Conservation (phyloP, 2,329 filamentous ascomycete genomes). For the Hypoxylon sp. region DNA sequence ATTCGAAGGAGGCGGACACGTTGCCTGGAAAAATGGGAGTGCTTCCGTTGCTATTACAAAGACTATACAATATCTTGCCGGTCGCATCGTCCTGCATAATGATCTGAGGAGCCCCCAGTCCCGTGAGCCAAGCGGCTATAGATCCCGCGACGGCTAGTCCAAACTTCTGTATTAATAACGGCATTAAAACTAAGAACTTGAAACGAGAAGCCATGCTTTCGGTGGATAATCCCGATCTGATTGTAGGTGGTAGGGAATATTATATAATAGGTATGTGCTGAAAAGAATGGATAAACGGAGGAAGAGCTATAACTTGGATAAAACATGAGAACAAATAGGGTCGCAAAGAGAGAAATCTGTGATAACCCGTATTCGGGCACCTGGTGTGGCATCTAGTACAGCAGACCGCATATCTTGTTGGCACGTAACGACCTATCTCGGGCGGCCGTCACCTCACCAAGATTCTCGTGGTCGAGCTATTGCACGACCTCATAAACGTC, state of each 20-base stretch:
- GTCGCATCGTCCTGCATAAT: slow-evolving; percentile 43
- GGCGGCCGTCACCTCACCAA: not conserved
- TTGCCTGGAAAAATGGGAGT: slow-evolving; percentile 36
- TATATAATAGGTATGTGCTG: not conserved
- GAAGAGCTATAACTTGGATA: not conserved
- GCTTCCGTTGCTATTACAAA: slow-evolving; percentile 39
- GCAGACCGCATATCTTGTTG: not conserved
- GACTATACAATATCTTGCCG: slow-evolving; percentile 40
- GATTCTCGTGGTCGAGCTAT: not conserved
- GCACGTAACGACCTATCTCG: not conserved
- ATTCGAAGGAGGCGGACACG: slow-evolving; percentile 22
- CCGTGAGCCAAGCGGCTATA: slow-evolving; percentile 31
- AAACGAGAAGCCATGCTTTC: not conserved
- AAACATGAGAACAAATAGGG: not conserved
- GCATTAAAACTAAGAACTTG: not conserved
- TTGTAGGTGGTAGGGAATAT: not conserved
- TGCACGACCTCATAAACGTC: not conserved
- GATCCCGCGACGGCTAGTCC: not conserved
- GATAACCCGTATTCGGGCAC: not conserved
- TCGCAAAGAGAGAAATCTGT: not conserved
- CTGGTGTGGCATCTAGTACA: not conserved
- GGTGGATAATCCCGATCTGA: not conserved
- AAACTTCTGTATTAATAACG: not conserved
- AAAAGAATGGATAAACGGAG: not conserved
- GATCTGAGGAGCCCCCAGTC: slow-evolving; percentile 37